phyloP scores from a whole-genome alignment of 441 rosid genomes.

The Metrosideros polymorpha region DNA sequence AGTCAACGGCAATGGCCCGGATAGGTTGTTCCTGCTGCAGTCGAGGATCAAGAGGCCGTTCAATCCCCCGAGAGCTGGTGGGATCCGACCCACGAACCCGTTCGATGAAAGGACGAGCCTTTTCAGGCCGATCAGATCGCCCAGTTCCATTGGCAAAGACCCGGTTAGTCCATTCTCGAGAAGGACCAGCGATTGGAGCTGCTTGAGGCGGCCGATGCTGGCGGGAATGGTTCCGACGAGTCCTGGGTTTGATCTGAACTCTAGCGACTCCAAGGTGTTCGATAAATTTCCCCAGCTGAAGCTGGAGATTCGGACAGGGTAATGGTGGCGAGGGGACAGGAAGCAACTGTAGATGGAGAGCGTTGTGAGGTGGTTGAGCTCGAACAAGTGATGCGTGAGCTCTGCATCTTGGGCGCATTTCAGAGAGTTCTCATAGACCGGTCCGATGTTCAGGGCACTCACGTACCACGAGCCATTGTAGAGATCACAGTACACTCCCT shows the following conservation, averaged over 20 bases:
- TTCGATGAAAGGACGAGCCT: constrained; percentile 18
- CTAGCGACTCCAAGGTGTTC: constrained; percentile 6
- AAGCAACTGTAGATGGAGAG: constrained; percentile 26
- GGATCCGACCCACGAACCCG: constrained; percentile 12
- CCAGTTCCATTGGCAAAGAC: constrained; percentile 7
- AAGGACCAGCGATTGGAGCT: constrained; percentile 15
- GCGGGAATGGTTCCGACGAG: constrained; percentile 15
- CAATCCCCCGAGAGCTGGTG: constrained; percentile 13
- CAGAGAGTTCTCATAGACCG: constrained; percentile 20
- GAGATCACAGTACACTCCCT: constrained; percentile 26
- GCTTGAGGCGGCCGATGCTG: constrained; percentile 4
- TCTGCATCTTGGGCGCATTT: constrained; percentile 7
- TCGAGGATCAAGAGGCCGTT: constrained; percentile 19
- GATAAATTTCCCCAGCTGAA: constrained; percentile 16
- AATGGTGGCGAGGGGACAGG: neutral
- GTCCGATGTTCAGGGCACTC: constrained; percentile 11
- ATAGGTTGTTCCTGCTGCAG: constrained; percentile 19
- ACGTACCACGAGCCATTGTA: constrained; percentile 18
- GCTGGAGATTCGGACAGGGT: constrained; percentile 6
- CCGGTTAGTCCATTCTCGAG: constrained; percentile 20
- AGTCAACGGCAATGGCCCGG: constrained; percentile 18
- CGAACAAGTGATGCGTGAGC: constrained; percentile 11
- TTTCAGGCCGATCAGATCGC: constrained; percentile 8
- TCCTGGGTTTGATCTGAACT: constrained; percentile 20
- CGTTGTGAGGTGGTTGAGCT: constrained; percentile 13